phyloP scores from a whole-genome alignment of 2,329 filamentous ascomycete species.

The Berkeleyomyces basicola region DNA sequence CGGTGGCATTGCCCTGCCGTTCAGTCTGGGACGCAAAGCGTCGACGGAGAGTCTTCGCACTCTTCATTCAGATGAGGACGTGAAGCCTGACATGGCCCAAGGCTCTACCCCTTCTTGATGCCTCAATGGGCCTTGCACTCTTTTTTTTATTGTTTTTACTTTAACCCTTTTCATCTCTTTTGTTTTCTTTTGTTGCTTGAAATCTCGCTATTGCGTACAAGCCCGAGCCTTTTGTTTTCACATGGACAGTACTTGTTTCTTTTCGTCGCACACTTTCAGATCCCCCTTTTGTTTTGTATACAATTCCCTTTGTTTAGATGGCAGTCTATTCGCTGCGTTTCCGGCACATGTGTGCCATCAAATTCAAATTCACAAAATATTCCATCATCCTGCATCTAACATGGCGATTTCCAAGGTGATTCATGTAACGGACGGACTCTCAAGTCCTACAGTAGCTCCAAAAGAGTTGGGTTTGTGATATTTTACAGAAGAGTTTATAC shows the following conservation, averaged over 20 bases:
- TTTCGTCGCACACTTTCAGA: neutral
- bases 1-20: conserved; percentile 55
- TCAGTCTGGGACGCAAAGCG: conserved; percentile 47
- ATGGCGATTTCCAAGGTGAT: neutral
- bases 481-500: neutral
- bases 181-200: neutral
- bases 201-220: neutral
- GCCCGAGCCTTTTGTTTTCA: neutral
- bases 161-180: neutral
- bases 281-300: neutral
- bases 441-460: neutral
- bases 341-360: neutral
- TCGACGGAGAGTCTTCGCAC: conserved; percentile 57
- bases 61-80: conserved; percentile 29
- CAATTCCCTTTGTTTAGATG: neutral
- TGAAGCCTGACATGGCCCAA: conserved; percentile 1
- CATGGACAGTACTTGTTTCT: neutral
- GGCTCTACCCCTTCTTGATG: neutral
- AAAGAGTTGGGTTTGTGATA: neutral
- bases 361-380: neutral
- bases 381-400: neutral
- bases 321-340: neutral
- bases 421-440: neutral
- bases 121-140: neutral
- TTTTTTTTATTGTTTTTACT: neutral